phyloP scores from a whole-genome alignment of 108 stramenopile genomes.

The Bacterosira constricta region DNA sequence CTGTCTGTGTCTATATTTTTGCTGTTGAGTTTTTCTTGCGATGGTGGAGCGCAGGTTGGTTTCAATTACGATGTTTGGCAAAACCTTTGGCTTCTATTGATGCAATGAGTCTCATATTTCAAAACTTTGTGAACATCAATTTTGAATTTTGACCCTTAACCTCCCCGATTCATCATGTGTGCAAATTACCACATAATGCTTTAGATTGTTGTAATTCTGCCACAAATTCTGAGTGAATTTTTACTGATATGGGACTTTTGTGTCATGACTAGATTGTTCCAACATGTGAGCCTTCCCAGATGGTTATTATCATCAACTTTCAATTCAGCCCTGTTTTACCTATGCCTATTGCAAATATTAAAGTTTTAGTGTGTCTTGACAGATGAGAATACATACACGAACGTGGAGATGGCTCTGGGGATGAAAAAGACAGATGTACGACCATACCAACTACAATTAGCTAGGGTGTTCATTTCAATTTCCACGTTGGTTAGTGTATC shows the following conservation, averaged over 20 bases:
- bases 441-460: conserved; percentile 73
- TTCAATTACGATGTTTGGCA: conserved; percentile 45
- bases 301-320: conserved; percentile 32
- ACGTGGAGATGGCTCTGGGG: conserved; percentile 59
- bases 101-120: no score
- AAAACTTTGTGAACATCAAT: no score
- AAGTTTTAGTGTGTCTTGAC: conserved; percentile 66
- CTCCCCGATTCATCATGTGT: no score
- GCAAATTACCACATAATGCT: background rate
- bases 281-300: conserved; percentile 22
- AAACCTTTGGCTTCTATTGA: conserved; percentile 59
- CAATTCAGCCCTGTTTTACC: conserved; percentile 53
- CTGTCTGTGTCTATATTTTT: conserved; percentile 47
- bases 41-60: conserved; percentile 55
- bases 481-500: conserved; percentile 72
- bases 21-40: conserved; percentile 57
- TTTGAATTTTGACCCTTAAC: no score
- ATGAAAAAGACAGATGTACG: conserved; percentile 43
- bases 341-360: conserved; percentile 64
- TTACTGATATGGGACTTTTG: conserved; percentile 35
- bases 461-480: conserved; percentile 64
- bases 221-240: conserved; percentile 27
- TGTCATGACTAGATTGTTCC: conserved; percentile 33
- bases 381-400: conserved; percentile 61
- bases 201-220: conserved; percentile 45